These are phyloP conservation scores for Cymbopogon citratus DNA, from an alignment of 176 grass and related monocot species.

Conservation along the genomic window DNA sequence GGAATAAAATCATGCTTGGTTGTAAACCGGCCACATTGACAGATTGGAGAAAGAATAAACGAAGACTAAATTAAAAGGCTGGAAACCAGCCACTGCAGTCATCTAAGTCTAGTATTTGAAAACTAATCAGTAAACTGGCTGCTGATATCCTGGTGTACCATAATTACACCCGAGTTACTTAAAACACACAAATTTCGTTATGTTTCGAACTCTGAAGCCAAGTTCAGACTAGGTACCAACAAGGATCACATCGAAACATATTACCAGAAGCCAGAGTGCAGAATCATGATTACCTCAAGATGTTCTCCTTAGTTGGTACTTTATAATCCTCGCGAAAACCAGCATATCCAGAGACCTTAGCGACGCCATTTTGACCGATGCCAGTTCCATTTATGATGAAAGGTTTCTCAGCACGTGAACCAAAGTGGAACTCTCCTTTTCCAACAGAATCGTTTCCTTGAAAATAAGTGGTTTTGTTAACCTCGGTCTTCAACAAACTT, in stretches of 20 bases:
- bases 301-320: constrained; percentile 16
- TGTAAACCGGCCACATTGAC: too few species aligned
- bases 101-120: neutral
- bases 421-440: constrained; percentile 40
- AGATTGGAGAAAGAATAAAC: too few species aligned
- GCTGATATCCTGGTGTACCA: neutral
- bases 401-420: constrained; percentile 37
- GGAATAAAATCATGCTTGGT: too few species aligned
- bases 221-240: neutral
- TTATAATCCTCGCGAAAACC: constrained; percentile 18
- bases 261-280: neutral
- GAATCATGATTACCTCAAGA: constrained; percentile 37
- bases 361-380: constrained; percentile 23
- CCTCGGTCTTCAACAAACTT: constrained; percentile 33
- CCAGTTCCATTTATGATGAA: constrained; percentile 29
- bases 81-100: neutral
- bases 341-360: constrained; percentile 28
- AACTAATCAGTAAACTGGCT: too few species aligned
- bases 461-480: constrained; percentile 31
- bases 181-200: neutral
- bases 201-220: neutral
- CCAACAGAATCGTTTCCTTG: constrained; percentile 40
- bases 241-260: constrained; percentile 2
- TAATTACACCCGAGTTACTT: neutral
- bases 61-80: too few species aligned